Percentiles rank a stretch among this genome's conserved stretches.
Evolutionary conservation across 2,329 filamentous ascomycete genomes (phyloP).

Genomic region (Coniosporium tulheliwenetii): DNA sequence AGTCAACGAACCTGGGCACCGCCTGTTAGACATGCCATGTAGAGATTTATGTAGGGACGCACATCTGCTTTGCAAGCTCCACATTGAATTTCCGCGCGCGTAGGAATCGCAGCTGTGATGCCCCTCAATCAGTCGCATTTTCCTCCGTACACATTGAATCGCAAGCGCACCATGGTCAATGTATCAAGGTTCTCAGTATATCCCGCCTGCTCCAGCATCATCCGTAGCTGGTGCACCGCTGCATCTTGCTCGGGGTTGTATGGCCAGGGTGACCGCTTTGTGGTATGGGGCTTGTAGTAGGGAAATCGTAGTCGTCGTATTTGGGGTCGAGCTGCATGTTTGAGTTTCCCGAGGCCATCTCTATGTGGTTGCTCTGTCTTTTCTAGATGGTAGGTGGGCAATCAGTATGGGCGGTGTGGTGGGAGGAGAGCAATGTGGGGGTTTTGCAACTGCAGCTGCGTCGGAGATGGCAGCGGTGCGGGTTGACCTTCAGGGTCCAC

Average conservation of each 20-base stretch:
- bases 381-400: too few relatives aligned
- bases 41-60: slow-evolving; percentile 19
- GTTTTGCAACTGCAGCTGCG: too few relatives aligned
- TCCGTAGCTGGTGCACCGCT: slow-evolving; percentile 70
- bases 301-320: slow-evolving; percentile 94
- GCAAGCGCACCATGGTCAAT: slow-evolving; percentile 53
- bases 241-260: slow-evolving; percentile 78
- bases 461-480: too few relatives aligned
- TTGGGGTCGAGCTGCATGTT: slow-evolving; percentile 56
- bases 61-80: slow-evolving; percentile 74
- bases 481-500: too few relatives aligned
- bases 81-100: slow-evolving; percentile 93
- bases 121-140: slow-evolving; percentile 1
- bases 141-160: slow-evolving; percentile 10
- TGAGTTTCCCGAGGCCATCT: slow-evolving; percentile 15
- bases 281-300: slow-evolving; percentile 54
- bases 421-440: too few relatives aligned
- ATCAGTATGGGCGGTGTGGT: too few relatives aligned
- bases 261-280: slow-evolving; percentile 75
- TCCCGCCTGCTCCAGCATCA: slow-evolving; percentile 70
- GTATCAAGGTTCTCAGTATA: slow-evolving; percentile 80
- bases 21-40: slow-evolving; percentile 1
- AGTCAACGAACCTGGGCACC: slow-evolving; percentile 63
- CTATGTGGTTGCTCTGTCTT: too few relatives aligned
- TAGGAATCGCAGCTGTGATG: slow-evolving; percentile 62